Evolutionary conservation across 805 yeast genomes (phyloP).

Genomic region (Kazachstania kunashirensis): DNA sequence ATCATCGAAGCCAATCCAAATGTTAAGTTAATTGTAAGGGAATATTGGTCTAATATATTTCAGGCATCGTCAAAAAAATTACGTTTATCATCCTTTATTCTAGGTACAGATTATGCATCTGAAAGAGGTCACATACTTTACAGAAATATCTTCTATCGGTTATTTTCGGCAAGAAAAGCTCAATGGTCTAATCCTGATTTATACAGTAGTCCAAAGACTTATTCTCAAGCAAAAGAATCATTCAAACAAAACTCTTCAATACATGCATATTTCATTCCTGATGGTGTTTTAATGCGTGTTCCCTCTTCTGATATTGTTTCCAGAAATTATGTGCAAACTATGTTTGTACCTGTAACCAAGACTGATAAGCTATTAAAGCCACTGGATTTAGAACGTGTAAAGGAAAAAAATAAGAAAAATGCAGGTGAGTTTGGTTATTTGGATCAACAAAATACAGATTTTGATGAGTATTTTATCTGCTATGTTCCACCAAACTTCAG

Average conservation of each 20-base stretch:
- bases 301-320: slow-evolving; percentile 77
- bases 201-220: slow-evolving; percentile 45
- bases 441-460: slow-evolving; percentile 34
- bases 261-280: slow-evolving; percentile 59
- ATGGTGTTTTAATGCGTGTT: slow-evolving; percentile 76
- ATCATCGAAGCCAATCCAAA: slow-evolving; percentile 20
- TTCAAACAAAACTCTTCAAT: slow-evolving; percentile 36
- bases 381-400: slow-evolving; percentile 19
- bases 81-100: slow-evolving; percentile 74
- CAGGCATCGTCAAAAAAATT: slow-evolving; percentile 43
- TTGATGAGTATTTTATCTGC: slow-evolving; percentile 55
- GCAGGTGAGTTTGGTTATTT: slow-evolving; percentile 37
- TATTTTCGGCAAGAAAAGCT: slow-evolving; percentile 32
- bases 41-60: slow-evolving; percentile 57
- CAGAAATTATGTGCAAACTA: slow-evolving; percentile 47
- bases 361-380: slow-evolving; percentile 54
- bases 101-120: slow-evolving; percentile 48
- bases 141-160: slow-evolving; percentile 38
- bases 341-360: slow-evolving; percentile 77
- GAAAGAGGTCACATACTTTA: slow-evolving; percentile 66
- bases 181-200: slow-evolving; percentile 40
- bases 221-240: slow-evolving; percentile 34
- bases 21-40: slow-evolving; percentile 32
- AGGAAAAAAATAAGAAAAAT: slow-evolving; percentile 29
- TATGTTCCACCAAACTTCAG: slow-evolving; percentile 79